Evolutionary conservation across 257 asterid species (phyloP), one percentile per base, ranked within the genome.

Genomic region (Ilex aquifolium): DNA sequence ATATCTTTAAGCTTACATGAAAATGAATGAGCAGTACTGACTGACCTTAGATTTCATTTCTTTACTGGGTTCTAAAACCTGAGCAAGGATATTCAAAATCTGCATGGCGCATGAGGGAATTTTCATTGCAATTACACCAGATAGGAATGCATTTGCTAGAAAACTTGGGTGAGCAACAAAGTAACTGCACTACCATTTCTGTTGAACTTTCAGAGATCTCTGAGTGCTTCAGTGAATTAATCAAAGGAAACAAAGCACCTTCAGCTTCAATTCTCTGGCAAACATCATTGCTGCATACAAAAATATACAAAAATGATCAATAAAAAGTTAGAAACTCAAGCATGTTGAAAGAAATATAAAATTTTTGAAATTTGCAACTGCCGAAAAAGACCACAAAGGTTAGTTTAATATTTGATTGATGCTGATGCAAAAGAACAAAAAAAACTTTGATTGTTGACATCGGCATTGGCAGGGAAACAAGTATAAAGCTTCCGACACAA

Each of bases 41-140:
- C 80, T 54, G 30, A 90, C 95, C 90, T 83, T 76, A 58, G 83
- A 72, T 74, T 80, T 90, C 79, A 82, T 71, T 68, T 82, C 94
- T 80, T 75, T 84, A 82, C 77, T 76, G 59, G 96, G 96, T 76
- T 85, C 96, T 61, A 88, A 75, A 74, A 91, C 83, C 78, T 84
- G 93, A 71, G 87, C 61, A 62, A 91, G 91, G 73, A 91, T 83
- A 65, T 81, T 81, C 50, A 91, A 69, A 66, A 84, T 76, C 97
- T 88, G 96, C 89, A 46, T 46, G 3, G 11, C 10, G 3, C 13
- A 46, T 2, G 13, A 46, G 15, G 6, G 52, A 46, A 14, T 10
- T 14, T 10, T 10, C 52, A 46, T 4, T 10, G 10, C 52, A 46
- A 46, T 10, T 7, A 46, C 52, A 46, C 10, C 12, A 46, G 13